phyloP scores from a whole-genome alignment of 2,329 filamentous ascomycete genomes.

The Trichoderma guizhouense region DNA sequence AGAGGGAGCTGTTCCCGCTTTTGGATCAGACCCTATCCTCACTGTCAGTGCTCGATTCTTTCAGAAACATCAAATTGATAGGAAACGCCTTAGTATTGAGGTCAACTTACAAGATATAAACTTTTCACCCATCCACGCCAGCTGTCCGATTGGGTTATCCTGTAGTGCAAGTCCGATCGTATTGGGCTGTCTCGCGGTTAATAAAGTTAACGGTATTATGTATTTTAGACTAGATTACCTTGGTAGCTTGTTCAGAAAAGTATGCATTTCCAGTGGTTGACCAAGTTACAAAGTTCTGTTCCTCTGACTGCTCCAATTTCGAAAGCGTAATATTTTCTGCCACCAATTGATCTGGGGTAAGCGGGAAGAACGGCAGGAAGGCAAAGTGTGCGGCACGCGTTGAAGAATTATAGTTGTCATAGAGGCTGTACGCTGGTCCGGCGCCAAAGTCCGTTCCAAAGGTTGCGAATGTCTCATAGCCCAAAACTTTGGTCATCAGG shows the following conservation, averaged over 20 bases:
- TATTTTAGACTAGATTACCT: background rate
- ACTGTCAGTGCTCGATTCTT: background rate
- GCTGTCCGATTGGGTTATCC: background rate
- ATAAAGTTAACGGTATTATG: background rate
- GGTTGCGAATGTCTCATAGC: background rate
- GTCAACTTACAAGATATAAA: background rate
- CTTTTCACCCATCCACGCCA: background rate
- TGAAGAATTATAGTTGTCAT: background rate
- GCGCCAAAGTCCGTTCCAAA: background rate
- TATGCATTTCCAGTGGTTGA: background rate
- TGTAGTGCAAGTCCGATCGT: background rate
- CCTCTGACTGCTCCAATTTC: background rate
- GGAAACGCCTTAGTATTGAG: rapidly evolving
- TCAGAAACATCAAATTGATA: background rate
- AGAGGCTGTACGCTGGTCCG: background rate
- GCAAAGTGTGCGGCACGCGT: background rate
- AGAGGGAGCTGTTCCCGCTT: background rate
- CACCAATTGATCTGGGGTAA: background rate
- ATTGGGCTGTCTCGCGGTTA: background rate
- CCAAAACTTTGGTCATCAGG: background rate
- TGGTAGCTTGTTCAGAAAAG: background rate
- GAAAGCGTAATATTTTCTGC: background rate
- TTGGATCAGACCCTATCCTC: background rate
- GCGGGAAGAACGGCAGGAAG: background rate
- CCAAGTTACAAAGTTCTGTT: background rate